phyloP scores from a whole-genome alignment of 768 basidiomycete genomes.

The Russula emetica region DNA sequence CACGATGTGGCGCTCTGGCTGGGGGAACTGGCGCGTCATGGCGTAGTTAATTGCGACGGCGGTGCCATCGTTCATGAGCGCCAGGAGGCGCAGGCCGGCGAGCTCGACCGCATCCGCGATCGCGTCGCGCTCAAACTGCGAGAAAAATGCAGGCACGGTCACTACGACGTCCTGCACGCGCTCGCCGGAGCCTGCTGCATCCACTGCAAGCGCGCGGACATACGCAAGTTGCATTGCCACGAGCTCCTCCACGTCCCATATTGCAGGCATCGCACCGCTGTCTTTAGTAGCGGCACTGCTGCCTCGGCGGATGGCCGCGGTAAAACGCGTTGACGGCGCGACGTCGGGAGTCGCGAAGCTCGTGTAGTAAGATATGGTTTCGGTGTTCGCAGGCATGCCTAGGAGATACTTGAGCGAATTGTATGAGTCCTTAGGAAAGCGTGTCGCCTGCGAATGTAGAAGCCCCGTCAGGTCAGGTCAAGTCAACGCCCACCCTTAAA shows the following conservation, averaged over 20 bases:
- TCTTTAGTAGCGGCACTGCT: constrained; percentile 41
- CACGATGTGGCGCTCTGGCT: constrained; percentile 80
- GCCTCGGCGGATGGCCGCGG: constrained; percentile 39
- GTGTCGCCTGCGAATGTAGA: constrained; percentile 61
- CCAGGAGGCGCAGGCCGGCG: constrained; percentile 76
- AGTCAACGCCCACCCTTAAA: not conserved
- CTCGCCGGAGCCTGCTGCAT: constrained; percentile 53
- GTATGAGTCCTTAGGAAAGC: constrained; percentile 87
- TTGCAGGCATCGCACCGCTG: constrained; percentile 29
- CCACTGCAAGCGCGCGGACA: constrained; percentile 83
- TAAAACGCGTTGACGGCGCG: constrained; percentile 57
- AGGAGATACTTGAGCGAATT: constrained; percentile 80
- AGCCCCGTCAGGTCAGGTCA: not conserved
- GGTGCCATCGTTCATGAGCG: constrained; percentile 87
- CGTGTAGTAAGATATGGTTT: constrained; percentile 34
- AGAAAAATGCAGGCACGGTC: constrained; percentile 87
- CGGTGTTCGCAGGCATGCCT: constrained; percentile 52
- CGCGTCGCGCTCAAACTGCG: constrained; percentile 87
- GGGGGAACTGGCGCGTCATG: constrained; percentile 86
- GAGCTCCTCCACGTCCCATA: constrained; percentile 86
- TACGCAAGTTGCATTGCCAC: constrained; percentile 93
- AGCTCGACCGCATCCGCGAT: constrained; percentile 90
- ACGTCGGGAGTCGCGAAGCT: constrained; percentile 52
- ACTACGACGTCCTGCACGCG: constrained; percentile 79
- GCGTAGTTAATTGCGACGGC: constrained; percentile 98